Percentiles rank a stretch among this genome's conserved stretches.
Evolutionary conservation across 768 basidiomycete genomes (phyloP).

Genomic region (Clitopilus passeckerianus): DNA sequence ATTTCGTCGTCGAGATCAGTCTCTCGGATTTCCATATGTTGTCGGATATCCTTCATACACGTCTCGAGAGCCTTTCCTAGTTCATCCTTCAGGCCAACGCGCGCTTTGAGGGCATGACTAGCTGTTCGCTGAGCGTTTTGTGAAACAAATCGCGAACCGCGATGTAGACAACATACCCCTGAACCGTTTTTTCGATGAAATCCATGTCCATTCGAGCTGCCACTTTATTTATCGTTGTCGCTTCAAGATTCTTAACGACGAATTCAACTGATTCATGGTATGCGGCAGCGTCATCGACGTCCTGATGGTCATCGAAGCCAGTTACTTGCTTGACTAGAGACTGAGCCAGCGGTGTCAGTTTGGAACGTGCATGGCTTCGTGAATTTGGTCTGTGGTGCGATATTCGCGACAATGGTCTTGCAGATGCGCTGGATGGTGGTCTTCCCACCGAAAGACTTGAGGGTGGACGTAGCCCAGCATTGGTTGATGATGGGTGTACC

Average conservation of each 20-base stretch:
- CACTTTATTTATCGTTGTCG: constrained; percentile 47
- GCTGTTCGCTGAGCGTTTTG: constrained; percentile 4
- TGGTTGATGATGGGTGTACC: constrained; percentile 18
- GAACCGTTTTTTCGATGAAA: constrained; percentile 49
- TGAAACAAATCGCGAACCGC: constrained; percentile 1
- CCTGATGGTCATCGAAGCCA: constrained; percentile 40
- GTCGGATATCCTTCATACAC: constrained; percentile 48
- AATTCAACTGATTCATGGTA: constrained; percentile 49
- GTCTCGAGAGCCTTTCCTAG: constrained; percentile 57
- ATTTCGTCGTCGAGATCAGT: constrained; percentile 65
- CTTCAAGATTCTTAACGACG: constrained; percentile 55
- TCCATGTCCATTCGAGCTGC: constrained; percentile 52
- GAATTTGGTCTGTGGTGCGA: constrained; percentile 23
- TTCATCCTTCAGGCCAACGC: constrained; percentile 57
- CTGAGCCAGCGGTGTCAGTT: constrained; percentile 51
- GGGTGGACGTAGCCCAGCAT: constrained; percentile 27
- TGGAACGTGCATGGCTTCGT: constrained; percentile 39
- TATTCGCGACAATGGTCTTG: constrained; percentile 35
- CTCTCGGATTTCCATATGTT: constrained; percentile 35
- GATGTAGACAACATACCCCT: constrained; percentile 40
- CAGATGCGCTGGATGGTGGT: constrained; percentile 24
- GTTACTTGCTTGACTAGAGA: constrained; percentile 48
- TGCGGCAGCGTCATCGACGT: constrained; percentile 29
- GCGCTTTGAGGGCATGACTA: constrained; percentile 65
- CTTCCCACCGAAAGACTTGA: constrained; percentile 34